Evolutionary conservation across 306 rosid genomes (phyloP), one percentile per base, ranked within the genome.

Genomic region (Quercus agrifolia): DNA sequence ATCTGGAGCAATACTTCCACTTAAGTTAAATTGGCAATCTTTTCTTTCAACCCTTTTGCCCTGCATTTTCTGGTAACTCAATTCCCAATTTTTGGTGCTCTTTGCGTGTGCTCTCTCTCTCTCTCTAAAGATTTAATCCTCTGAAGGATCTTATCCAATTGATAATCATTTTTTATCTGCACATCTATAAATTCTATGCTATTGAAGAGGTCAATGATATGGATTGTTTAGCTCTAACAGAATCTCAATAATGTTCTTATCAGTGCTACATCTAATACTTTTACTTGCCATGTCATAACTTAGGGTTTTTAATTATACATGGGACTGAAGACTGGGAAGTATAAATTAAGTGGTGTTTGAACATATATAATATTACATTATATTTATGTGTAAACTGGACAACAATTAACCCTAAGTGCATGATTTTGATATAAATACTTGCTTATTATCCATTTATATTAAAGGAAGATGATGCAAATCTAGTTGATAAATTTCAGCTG

Each of bases 401-500:
- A 49, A 49, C 15, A 49, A 10, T 49, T 49, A 12, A 58, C 25
- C 64, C 64, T 10, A 58, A 58, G 64, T 58, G 17, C 64, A 1
- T 58, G 64, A 3, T 58, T 20, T 57, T 57, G 21, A 58, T 58
- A 58, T 58, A 58, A 1, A n/a, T 20, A 58, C 27, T 23, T 8
- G 4, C 3, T 21, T 7, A 9, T 20, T 27, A 38, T 15, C 20
- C 41, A 28, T 6, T 13, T 63, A 19, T 27, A 5, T 63, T 6
- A 63, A 15, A 46, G 4, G 15, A 9, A 0, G 19, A 28, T 23
- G 28, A 20, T 74, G 52, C 30, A 51, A 31, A 49, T 52, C 19
- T 58, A 64, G 9, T 69, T 33, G 18, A 17, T 30, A 51, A 51
- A 51, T 62, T 78, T 79, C 77, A 83, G 87, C 72, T 30, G 81